These are phyloP conservation scores for Vicia faba DNA, from an alignment of 306 rosid species.

Conservation along the genomic window DNA sequence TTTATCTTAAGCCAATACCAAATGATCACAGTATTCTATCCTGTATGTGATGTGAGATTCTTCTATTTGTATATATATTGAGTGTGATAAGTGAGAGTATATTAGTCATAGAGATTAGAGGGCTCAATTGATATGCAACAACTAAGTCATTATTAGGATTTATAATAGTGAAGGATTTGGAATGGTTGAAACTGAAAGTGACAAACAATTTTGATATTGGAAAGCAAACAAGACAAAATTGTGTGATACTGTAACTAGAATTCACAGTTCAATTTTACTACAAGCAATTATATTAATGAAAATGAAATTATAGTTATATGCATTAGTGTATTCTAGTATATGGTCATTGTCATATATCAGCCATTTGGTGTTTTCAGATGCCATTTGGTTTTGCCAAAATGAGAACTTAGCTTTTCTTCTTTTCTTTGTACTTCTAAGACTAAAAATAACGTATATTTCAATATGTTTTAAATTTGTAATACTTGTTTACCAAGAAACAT, in stretches of 20 bases:
- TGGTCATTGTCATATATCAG: too few species aligned
- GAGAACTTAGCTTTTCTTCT: too few species aligned
- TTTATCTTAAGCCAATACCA: constrained; percentile 41
- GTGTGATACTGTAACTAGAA: constrained; percentile 1
- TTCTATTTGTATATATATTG: constrained; percentile 1
- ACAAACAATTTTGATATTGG: constrained; percentile 4
- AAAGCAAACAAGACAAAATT: neutral
- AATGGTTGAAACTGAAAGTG: neutral
- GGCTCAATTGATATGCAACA: constrained; percentile 3
- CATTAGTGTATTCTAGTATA: too few species aligned
- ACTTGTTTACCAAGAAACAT: too few species aligned
- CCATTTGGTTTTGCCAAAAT: too few species aligned
- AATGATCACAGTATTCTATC: constrained; percentile 28
- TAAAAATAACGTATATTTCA: too few species aligned
- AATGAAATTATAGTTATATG: too few species aligned
- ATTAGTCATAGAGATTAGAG: constrained; percentile 12
- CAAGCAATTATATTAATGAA: too few species aligned
- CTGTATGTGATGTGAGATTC: constrained; percentile 12
- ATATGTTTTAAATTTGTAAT: too few species aligned
- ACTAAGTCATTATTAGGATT: neutral
- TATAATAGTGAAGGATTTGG: neutral
- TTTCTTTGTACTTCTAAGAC: too few species aligned
- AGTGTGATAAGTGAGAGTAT: neutral
- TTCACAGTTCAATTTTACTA: neutral
- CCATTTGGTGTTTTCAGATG: too few species aligned